Conservation (phyloP, 495 filamentous ascomycete species). For the Pyrenula massariospora region DNA sequence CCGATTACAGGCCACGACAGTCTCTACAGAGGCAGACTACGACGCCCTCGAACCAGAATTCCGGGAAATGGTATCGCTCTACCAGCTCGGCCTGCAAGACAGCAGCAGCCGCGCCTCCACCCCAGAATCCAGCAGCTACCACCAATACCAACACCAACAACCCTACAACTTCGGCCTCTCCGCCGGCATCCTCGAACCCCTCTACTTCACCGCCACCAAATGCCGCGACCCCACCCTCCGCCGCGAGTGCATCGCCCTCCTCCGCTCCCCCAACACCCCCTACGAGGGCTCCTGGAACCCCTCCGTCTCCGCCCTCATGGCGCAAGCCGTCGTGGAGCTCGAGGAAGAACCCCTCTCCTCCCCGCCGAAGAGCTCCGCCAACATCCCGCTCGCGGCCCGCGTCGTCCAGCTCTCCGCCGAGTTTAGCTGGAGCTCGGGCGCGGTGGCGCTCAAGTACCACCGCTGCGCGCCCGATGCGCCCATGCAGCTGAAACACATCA, state of each 20-base stretch:
- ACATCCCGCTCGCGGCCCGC: background rate
- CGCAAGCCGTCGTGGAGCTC: conserved; percentile 33
- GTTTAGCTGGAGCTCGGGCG: background rate
- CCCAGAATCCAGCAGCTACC: too few species aligned
- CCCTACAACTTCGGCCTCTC: background rate
- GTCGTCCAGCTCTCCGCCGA: background rate
- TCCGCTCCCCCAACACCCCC: conserved; percentile 1
- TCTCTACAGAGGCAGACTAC: background rate
- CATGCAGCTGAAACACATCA: background rate
- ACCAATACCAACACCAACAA: background rate
- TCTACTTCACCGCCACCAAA: conserved; percentile 38
- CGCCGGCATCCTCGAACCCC: conserved; percentile 27
- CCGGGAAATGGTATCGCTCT: background rate
- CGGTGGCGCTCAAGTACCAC: background rate
- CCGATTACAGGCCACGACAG: background rate
- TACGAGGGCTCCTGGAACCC: conserved; percentile 52
- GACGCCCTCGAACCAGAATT: background rate
- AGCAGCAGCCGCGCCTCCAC: background rate
- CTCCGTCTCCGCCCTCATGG: conserved; percentile 38
- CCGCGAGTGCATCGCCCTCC: conserved; percentile 7
- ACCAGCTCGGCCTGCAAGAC: background rate
- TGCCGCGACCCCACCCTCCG: conserved; percentile 33
- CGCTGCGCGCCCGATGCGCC: background rate
- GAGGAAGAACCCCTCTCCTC: conserved; percentile 30
- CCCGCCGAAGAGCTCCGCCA: too few species aligned